Conservation (phyloP, 2,329 filamentous ascomycete species). For the Chaetomium sp. region DNA sequence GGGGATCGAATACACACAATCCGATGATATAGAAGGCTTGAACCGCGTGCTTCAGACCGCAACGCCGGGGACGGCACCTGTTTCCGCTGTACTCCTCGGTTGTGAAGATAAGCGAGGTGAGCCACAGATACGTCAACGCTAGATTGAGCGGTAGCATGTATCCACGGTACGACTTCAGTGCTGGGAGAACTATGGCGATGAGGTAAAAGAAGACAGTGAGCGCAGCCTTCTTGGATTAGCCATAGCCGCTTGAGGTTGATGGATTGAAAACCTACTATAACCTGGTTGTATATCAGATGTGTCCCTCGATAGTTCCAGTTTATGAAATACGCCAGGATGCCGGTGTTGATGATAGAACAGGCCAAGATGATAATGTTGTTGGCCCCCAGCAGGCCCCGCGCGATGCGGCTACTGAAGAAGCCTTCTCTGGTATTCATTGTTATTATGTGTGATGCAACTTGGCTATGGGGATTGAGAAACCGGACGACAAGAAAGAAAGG, state of each 20-base stretch:
- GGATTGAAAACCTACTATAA: constrained; percentile 24
- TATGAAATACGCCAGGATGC: constrained; percentile 32
- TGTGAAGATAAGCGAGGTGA: constrained; percentile 34
- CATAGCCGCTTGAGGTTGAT: not conserved
- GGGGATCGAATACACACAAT: constrained; percentile 27
- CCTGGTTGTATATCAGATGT: constrained; percentile 29
- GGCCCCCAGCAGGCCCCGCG: constrained; percentile 25
- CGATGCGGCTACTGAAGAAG: constrained; percentile 24
- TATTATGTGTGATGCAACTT: not conserved
- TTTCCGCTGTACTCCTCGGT: constrained; percentile 31
- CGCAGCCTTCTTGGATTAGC: constrained; percentile 23
- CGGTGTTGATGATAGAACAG: constrained; percentile 32
- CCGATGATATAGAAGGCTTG: constrained; percentile 34
- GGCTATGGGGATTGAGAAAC: not conserved
- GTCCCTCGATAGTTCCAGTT: constrained; percentile 25
- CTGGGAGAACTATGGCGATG: constrained; percentile 30
- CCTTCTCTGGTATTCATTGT: constrained; percentile 22
- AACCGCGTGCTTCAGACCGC: constrained; percentile 31
- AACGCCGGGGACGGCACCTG: constrained; percentile 27
- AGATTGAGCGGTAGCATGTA: constrained; percentile 33
- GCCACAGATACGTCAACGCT: constrained; percentile 33
- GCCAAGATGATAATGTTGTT: constrained; percentile 32
- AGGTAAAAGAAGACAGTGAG: constrained; percentile 34
- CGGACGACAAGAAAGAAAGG: not conserved
- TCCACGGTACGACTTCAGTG: constrained; percentile 32